phyloP scores from a whole-genome alignment of 257 asterid genomes.

The Nicotiana paniculata region DNA sequence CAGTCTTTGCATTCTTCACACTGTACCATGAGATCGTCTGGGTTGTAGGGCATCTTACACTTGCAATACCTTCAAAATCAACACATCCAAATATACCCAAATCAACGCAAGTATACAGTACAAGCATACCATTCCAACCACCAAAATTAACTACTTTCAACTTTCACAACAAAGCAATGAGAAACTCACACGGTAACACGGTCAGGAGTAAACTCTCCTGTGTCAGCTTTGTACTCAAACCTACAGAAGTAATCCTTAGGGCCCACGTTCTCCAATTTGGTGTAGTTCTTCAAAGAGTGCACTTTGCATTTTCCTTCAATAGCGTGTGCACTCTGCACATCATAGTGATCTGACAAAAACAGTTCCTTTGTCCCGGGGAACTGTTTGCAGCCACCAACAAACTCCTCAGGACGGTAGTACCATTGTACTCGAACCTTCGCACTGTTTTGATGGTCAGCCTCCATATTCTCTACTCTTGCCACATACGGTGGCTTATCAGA shows the following conservation, averaged over 20 bases:
- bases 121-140: conserved; percentile 2
- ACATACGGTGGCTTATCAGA: conserved; percentile 66
- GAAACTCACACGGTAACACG: conserved; percentile 83
- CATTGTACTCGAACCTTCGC: conserved; percentile 63
- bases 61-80: conserved; percentile 58
- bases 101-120: not conserved
- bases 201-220: conserved; percentile 80
- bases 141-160: not conserved
- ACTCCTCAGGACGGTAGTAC: conserved; percentile 77
- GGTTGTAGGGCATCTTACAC: conserved; percentile 81
- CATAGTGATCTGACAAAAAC: conserved; percentile 70
- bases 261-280: conserved; percentile 73
- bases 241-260: conserved; percentile 10
- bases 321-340: conserved; percentile 79
- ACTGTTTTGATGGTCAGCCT: conserved; percentile 67
- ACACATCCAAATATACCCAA: not conserved
- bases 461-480: conserved; percentile 72
- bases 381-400: conserved; percentile 73
- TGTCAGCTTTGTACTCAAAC: conserved; percentile 76
- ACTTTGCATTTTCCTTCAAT: conserved; percentile 80
- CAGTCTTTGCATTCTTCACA: conserved; percentile 66
- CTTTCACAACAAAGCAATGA: not conserved
- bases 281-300: conserved; percentile 75
- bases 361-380: conserved; percentile 83
- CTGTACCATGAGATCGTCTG: conserved; percentile 83